Evolutionary conservation across 768 basidiomycete species (phyloP).

Genomic region (Panus rudis): DNA sequence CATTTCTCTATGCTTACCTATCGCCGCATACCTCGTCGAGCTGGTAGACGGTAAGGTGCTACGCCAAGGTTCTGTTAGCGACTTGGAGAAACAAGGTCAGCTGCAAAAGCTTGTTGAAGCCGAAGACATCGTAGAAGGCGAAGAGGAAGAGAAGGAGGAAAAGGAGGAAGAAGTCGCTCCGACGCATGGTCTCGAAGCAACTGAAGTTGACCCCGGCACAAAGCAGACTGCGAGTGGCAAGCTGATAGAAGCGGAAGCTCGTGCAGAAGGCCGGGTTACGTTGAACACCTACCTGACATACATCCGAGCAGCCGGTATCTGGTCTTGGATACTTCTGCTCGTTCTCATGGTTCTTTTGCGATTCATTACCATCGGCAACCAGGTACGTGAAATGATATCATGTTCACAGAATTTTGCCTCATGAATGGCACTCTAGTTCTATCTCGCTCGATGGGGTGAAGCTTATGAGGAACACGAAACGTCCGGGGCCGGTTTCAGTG

Average conservation of each 20-base stretch:
- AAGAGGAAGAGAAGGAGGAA: conserved; percentile 2
- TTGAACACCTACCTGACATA: conserved; percentile 55
- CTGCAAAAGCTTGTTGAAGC: conserved; percentile 38
- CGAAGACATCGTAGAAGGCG: conserved; percentile 17
- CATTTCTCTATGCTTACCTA: conserved; percentile 61
- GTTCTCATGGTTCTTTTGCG: conserved; percentile 48
- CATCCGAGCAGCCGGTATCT: conserved; percentile 51
- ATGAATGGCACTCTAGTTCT: conserved; percentile 36
- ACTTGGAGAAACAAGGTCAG: conserved; percentile 36
- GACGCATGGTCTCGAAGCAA: conserved; percentile 4
- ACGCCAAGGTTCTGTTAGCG: conserved; percentile 44
- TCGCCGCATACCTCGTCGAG: conserved; percentile 62
- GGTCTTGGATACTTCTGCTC: conserved; percentile 49
- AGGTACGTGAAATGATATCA: conserved; percentile 30
- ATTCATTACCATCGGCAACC: conserved; percentile 47
- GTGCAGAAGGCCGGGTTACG: conserved; percentile 62
- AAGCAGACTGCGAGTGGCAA: conserved; percentile 32
- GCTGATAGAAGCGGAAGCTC: conserved; percentile 53
- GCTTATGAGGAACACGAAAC: conserved; percentile 41
- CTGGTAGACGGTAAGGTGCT: conserved; percentile 42
- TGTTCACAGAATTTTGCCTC: not conserved
- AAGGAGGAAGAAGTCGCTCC: conserved; percentile 10
- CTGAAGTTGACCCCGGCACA: conserved; percentile 23
- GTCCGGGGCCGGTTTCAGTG: not conserved
- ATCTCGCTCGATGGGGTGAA: conserved; percentile 63